Percentiles rank a stretch among this genome's conserved stretches.
phyloP scores from a whole-genome alignment of 2,329 filamentous ascomycete genomes.

The Fusarium neocosmosporiellum region DNA sequence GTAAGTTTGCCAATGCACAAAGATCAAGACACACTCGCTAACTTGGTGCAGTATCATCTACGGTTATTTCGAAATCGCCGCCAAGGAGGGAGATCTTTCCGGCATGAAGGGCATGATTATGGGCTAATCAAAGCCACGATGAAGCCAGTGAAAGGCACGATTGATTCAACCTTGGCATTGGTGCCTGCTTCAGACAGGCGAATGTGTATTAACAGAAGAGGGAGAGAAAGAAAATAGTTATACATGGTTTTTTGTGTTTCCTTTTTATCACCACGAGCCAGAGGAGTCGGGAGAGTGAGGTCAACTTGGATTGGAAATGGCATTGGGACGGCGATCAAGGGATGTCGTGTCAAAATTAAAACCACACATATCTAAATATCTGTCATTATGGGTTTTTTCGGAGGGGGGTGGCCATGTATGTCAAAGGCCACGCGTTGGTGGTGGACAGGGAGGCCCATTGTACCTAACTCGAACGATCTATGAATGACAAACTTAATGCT shows the following conservation, averaged over 20 bases:
- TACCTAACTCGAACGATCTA: conserved; percentile 42
- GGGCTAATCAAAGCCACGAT: conserved; percentile 60
- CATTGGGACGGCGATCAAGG: conserved; percentile 38
- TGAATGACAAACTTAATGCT: conserved; percentile 43
- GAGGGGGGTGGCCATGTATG: conserved; percentile 25
- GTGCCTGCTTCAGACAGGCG: conserved; percentile 22
- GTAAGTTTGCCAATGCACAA: conserved; percentile 67
- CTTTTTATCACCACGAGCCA: conserved; percentile 36
- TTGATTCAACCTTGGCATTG: conserved; percentile 37
- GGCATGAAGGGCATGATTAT: conserved; percentile 82
- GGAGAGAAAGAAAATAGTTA: conserved; percentile 45
- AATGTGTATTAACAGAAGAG: conserved; percentile 45
- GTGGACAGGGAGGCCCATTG: conserved; percentile 24
- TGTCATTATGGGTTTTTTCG: conserved; percentile 37
- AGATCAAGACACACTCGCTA: conserved; percentile 37
- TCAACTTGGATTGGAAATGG: conserved; percentile 38
- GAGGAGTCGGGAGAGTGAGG: conserved; percentile 42
- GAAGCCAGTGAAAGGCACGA: conserved; percentile 30
- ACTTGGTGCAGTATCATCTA: conserved; percentile 87
- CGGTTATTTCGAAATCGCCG: conserved; percentile 98
- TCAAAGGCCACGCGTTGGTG: conserved; percentile 13
- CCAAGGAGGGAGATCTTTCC: conserved; percentile 95
- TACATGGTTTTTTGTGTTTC: conserved; percentile 43
- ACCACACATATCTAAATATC: conserved; percentile 27
- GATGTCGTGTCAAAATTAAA: conserved; percentile 40